These are phyloP conservation scores for Penicillium salamii DNA, from an alignment of 495 filamentous ascomycete species.

Conservation along the genomic window DNA sequence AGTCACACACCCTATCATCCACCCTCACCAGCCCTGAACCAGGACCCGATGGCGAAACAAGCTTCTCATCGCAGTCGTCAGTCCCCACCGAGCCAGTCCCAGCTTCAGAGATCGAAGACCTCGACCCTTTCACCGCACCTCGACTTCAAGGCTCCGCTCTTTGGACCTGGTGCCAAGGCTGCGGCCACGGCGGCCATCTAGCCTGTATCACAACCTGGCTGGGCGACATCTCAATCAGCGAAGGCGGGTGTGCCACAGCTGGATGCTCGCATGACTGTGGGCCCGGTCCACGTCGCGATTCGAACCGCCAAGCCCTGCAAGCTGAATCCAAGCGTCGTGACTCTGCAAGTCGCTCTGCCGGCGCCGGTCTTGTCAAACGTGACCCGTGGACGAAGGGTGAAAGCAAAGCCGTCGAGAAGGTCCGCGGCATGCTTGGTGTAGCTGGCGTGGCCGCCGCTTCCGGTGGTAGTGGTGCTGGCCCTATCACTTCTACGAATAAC, in stretches of 20 bases:
- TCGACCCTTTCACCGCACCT: conserved; percentile 17
- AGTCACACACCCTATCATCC: conserved; percentile 15
- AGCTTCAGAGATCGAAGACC: conserved; percentile 19
- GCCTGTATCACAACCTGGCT: conserved; percentile 70
- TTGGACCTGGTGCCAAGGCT: conserved; percentile 73
- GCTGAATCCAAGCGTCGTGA: conserved; percentile 39
- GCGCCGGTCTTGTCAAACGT: conserved; percentile 38
- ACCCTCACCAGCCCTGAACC: conserved; percentile 9
- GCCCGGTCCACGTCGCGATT: conserved; percentile 56
- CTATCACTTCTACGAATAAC: conserved; percentile 19
- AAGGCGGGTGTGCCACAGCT: conserved; percentile 70
- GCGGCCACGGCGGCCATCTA: conserved; percentile 71
- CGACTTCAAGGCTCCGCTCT: conserved; percentile 36
- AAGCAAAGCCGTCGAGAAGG: conserved; percentile 46
- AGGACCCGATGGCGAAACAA: conserved; percentile 21
- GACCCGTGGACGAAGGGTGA: conserved; percentile 43
- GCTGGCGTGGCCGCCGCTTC: conserved; percentile 25
- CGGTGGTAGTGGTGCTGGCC: conserved; percentile 18
- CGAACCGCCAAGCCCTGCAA: conserved; percentile 32
- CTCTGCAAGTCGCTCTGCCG: conserved; percentile 32
- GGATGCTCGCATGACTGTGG: conserved; percentile 73
- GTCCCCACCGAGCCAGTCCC: conserved; percentile 32
- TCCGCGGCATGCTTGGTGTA: conserved; percentile 44
- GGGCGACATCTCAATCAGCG: conserved; percentile 49
- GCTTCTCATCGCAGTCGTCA: conserved; percentile 27